phyloP scores from a whole-genome alignment of 495 filamentous ascomycete genomes.

The Neurospora tetraspora region DNA sequence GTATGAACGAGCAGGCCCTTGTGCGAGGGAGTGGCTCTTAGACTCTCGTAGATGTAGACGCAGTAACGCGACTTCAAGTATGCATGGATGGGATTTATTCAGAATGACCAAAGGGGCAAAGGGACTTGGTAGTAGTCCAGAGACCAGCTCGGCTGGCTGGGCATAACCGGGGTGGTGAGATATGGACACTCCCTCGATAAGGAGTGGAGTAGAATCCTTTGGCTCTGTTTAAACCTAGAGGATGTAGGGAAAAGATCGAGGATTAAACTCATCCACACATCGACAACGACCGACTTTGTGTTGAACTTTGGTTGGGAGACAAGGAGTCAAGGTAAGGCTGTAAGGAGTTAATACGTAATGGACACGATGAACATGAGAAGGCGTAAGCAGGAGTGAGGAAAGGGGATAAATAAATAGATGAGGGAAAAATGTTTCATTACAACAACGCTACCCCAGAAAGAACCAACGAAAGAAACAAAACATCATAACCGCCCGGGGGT shows the following conservation, averaged over 20 bases:
- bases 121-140: background rate
- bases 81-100: background rate
- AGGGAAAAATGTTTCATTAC: background rate
- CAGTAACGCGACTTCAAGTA: background rate
- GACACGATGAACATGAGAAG: background rate
- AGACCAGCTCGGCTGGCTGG: background rate
- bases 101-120: background rate
- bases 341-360: no score
- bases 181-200: background rate
- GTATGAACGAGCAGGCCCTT: no score
- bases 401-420: background rate
- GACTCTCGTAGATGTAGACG: background rate
- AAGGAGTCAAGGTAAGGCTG: background rate
- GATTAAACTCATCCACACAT: background rate
- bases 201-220: background rate
- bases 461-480: background rate
- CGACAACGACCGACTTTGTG: background rate
- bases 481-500: background rate
- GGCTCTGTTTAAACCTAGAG: background rate
- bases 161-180: background rate
- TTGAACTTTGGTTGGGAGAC: background rate
- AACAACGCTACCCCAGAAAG: background rate
- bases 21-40: background rate
- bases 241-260: background rate
- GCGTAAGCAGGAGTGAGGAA: background rate